Evolutionary conservation across 2,329 filamentous ascomycete species (phyloP), one percentile per base, ranked within the genome.

Genomic region (Aspergillus hiratsukae): DNA sequence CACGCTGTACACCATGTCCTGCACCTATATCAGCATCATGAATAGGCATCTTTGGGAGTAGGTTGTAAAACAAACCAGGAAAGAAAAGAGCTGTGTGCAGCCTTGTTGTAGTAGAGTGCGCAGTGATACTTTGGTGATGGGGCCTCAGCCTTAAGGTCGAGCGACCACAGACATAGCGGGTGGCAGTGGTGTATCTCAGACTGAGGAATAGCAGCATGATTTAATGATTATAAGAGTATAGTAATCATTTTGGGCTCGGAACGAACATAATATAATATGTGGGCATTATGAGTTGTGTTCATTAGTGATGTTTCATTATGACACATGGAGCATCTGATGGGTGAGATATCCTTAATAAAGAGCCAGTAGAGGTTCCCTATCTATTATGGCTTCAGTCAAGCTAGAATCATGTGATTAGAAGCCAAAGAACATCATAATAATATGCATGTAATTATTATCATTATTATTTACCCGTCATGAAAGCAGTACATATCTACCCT

Each of bases 1-100:
- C 88, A 69, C 89, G 87, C 72, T 96, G 91, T 19, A 95, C 91
- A 64, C 91, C 91, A 76, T 96, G 91, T 66, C 90, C 90, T 92
- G 67, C 19, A 53, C 55, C 55, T 54, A n/a, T 40, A 37, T 59
- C 54, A 67, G 61, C 56, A 37, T 35, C 31, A 35, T 11, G 31
- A 35, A 35, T 54, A 43, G 23, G 28, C n/a, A 25, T 21, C 21
- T 17, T 25, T 19, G 27, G 28, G 4, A 14, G 53, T 11, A 41
- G 31, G 14, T 4, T 19, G 25, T 19, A 49, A 10, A 28, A 28
- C 37, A 52, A 57, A 75, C 76, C 77, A 60, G 77, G 77, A 57
- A 79, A 79, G 61, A 80, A 80, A 21, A 80, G 71, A 46, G 77
- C 77, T 7, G 77, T 80, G 37, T 72, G 72, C 35, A 76, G 62